Conservation (phyloP, 345 rosid species). For the Aurinia saxatilis region DNA sequence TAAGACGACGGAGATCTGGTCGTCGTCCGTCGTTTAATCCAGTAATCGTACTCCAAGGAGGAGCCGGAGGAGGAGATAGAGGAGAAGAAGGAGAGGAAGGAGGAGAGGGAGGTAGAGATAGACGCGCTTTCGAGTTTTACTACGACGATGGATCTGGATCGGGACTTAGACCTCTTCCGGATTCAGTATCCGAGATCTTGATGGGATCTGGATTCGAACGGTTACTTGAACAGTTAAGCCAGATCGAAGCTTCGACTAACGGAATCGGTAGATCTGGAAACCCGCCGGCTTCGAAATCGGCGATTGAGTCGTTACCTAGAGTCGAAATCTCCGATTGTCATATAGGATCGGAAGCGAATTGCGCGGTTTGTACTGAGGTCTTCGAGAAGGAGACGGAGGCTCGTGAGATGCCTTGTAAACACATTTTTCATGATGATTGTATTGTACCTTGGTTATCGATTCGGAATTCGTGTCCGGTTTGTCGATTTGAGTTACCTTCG, state of each 20-base stretch:
- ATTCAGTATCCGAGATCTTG: slow-evolving; percentile 54
- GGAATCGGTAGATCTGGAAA: slow-evolving; percentile 51
- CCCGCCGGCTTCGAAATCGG: slow-evolving; percentile 75
- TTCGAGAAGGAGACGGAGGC: slow-evolving; percentile 53
- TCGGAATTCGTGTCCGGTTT: slow-evolving; percentile 74
- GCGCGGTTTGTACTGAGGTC: slow-evolving; percentile 67
- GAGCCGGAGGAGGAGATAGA: slow-evolving; percentile 18
- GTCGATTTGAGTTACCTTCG: slow-evolving; percentile 61
- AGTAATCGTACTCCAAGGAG: slow-evolving; percentile 68
- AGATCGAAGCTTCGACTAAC: slow-evolving; percentile 33
- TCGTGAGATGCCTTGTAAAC: slow-evolving; percentile 85
- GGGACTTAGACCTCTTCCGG: slow-evolving; percentile 66
- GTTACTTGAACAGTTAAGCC: slow-evolving; percentile 56
- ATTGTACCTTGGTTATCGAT: slow-evolving; percentile 65
- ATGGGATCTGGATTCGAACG: slow-evolving; percentile 79
- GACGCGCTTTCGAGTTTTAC: slow-evolving; percentile 44
- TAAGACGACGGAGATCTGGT: slow-evolving; percentile 30
- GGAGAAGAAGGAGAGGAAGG: slow-evolving; percentile 23
- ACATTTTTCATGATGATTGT: slow-evolving; percentile 64
- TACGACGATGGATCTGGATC: slow-evolving; percentile 68
- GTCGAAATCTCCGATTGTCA: slow-evolving; percentile 42
- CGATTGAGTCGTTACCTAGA: slow-evolving; percentile 57
- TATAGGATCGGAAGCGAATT: slow-evolving; percentile 41
- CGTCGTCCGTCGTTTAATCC: slow-evolving; percentile 59
- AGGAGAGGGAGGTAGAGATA: slow-evolving; percentile 23